Evolutionary conservation across 2,329 filamentous ascomycete species (phyloP), one percentile per base, ranked within the genome.

Genomic region (Bipolaris sorokiniana): DNA sequence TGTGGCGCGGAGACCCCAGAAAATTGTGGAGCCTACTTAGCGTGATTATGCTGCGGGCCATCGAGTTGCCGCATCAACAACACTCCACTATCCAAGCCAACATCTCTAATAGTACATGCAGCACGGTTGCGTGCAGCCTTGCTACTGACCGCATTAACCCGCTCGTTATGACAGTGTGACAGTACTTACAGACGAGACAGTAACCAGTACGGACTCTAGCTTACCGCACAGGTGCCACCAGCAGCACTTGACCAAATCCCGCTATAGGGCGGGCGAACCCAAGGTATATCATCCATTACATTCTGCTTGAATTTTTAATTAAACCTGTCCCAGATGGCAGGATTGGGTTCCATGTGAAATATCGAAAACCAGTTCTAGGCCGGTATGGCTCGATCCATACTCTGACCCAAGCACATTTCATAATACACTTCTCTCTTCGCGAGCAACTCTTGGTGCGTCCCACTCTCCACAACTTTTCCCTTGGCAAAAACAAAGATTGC

Each of bases 401-500:
- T 72, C 64, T 81, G 79, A 15, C 75, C 76, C 60, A 76, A 54
- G 62, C 77, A 79, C 79, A 80, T 80, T 34, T 77, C 78, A n/a
- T 73, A 76, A 58, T 81, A 81, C 61, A 75, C 67, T 6, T 78
- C 78, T 38, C 68, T 73, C 57, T 64, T 66, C 7, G 63, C 65
- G 41, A 78, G 63, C 51, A 81, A 58, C 56, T 80, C 74, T 41
- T 71, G 66, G 64, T 81, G 80, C 3, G 64, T 94, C 3, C 94
- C 94, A 62, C 86, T 84, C 79, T 98, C 94, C 1, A 92, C 90
- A 46, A 98, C 86, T 54, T 85, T 83, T 4, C 94, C 94, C 68
- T 90, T 88, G 74, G 97, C 92, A 73, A 98, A 95, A 3, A 98
- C 93, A 65, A 96, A 95, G 68, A 98, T 98, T 49, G 92, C 79